phyloP scores from a whole-genome alignment of 805 yeast species.

The Myxozyma geophila region DNA sequence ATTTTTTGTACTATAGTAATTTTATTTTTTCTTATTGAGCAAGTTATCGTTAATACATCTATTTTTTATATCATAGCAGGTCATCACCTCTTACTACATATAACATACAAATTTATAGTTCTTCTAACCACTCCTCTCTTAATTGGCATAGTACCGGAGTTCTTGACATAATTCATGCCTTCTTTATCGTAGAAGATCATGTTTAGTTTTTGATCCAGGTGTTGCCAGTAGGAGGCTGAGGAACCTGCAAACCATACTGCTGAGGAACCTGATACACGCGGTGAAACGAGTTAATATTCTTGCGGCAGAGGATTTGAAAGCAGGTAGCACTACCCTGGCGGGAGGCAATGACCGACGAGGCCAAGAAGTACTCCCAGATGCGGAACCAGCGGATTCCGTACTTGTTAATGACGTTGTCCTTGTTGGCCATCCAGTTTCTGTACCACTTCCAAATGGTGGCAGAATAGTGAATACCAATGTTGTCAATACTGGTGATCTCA shows the following conservation, averaged over 20 bases:
- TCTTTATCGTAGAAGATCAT: not conserved
- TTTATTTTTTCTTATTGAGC: not conserved
- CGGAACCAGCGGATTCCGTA: slow-evolving; percentile 90
- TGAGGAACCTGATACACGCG: slow-evolving; percentile 78
- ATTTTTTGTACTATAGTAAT: not conserved
- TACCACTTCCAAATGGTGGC: slow-evolving; percentile 94
- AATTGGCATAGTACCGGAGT: not conserved
- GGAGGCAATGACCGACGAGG: slow-evolving; percentile 78
- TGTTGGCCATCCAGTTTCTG: slow-evolving; percentile 88
- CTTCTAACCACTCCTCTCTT: not conserved
- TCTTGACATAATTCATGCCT: no score
- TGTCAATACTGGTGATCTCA: slow-evolving; percentile 81
- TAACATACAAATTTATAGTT: not conserved
- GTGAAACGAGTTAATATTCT: slow-evolving; percentile 83
- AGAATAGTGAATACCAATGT: slow-evolving; percentile 90
- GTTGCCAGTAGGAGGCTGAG: slow-evolving; percentile 42
- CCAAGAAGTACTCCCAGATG: slow-evolving; percentile 90
- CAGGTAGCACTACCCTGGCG: slow-evolving; percentile 95
- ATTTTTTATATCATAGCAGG: no score
- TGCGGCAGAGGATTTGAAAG: slow-evolving; percentile 87
- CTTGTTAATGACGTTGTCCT: slow-evolving; percentile 72
- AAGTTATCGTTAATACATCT: not conserved
- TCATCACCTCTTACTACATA: no score
- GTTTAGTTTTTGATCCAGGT: slow-evolving; percentile 22
- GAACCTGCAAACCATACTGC: slow-evolving; percentile 71